Percentiles rank a stretch among this genome's conserved stretches.
Evolutionary conservation across 768 basidiomycete genomes (phyloP).

Genomic region (Fomitopsis serialis): DNA sequence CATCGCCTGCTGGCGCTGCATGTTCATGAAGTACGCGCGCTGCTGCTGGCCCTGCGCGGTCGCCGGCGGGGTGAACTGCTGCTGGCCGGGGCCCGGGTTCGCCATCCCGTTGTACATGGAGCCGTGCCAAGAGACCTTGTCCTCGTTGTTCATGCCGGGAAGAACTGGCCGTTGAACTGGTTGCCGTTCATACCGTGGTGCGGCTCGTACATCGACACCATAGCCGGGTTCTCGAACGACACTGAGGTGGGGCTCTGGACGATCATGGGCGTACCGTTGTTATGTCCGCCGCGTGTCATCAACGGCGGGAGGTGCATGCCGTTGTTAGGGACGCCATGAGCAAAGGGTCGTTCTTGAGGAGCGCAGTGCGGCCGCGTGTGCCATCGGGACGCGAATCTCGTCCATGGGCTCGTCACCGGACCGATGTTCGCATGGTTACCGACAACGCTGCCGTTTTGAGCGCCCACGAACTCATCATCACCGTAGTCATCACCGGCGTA

Average conservation of each 20-base stretch:
- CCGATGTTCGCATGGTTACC: conserved; percentile 18
- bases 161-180: conserved; percentile 22
- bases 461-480: conserved; percentile 32
- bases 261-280: conserved; percentile 34
- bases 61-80: conserved; percentile 39
- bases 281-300: conserved; percentile 19
- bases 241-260: conserved; percentile 37
- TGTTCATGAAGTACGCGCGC: conserved; percentile 11
- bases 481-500: conserved; percentile 37
- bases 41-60: conserved; percentile 31
- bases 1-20: conserved; percentile 21
- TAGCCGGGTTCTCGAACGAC: conserved; percentile 50
- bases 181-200: conserved; percentile 15
- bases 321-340: conserved; percentile 24
- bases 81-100: conserved; percentile 21
- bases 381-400: conserved; percentile 15
- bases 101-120: conserved; percentile 14
- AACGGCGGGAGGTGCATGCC: conserved; percentile 25
- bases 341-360: conserved; percentile 36
- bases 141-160: conserved; percentile 18
- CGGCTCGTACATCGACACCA: conserved; percentile 40
- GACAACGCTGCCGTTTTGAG: conserved; percentile 16
- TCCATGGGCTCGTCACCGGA: conserved; percentile 18
- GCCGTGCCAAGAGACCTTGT: conserved; percentile 28
- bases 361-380: conserved; percentile 30